phyloP scores from a whole-genome alignment of 148 eudicot genomes.

The Arctostaphylos glauca region DNA sequence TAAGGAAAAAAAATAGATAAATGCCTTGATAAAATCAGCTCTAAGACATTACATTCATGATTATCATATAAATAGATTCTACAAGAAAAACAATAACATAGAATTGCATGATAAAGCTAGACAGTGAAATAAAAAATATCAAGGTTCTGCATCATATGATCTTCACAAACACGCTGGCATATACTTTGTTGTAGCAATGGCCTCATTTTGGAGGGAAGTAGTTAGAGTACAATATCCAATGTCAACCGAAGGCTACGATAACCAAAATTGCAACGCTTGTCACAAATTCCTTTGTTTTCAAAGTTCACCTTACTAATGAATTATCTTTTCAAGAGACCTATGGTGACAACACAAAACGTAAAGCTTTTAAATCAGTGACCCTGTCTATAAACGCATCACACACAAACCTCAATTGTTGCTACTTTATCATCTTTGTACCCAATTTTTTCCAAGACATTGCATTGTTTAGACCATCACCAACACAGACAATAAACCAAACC shows the following conservation, averaged over 20 bases:
- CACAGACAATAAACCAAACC: too few species aligned
- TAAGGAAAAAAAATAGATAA: too few species aligned
- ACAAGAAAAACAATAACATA: too few species aligned
- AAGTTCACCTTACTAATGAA: not conserved
- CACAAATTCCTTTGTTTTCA: not conserved
- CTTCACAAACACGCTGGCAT: not conserved
- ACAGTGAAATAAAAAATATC: not conserved
- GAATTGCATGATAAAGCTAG: not conserved
- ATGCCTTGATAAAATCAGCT: too few species aligned
- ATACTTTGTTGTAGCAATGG: not conserved
- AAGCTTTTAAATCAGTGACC: not conserved
- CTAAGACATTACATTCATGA: too few species aligned
- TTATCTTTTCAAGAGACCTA: not conserved
- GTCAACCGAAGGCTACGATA: not conserved
- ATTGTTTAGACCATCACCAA: too few species aligned
- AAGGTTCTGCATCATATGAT: not conserved
- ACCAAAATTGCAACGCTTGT: not conserved
- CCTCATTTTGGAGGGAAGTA: not conserved
- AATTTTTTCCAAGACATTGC: conserved; percentile 48
- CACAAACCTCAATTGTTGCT: conserved; percentile 90
- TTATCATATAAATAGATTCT: too few species aligned
- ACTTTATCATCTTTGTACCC: conserved; percentile 97
- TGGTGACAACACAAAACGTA: not conserved
- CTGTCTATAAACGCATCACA: not conserved
- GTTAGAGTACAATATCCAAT: not conserved